phyloP scores from a whole-genome alignment of 2,329 filamentous ascomycete species.

The Ploettnerulaceae sp. region DNA sequence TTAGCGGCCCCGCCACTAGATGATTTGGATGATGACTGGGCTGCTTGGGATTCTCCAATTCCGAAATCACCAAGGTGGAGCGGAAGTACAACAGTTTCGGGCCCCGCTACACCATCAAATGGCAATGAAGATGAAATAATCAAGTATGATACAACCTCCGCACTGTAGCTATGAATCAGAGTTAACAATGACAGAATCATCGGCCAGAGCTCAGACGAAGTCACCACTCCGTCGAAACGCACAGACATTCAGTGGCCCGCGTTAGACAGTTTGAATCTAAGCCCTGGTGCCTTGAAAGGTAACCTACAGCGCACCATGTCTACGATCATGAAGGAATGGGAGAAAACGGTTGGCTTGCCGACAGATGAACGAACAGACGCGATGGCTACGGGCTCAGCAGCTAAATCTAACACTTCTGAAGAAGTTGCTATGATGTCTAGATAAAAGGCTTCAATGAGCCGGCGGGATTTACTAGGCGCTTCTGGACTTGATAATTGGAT shows the following conservation, averaged over 20 bases:
- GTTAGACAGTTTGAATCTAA: slow-evolving; percentile 46
- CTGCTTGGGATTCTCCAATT: slow-evolving; percentile 56
- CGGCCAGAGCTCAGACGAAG: slow-evolving; percentile 17
- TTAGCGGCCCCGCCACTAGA: slow-evolving; percentile 26
- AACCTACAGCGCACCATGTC: slow-evolving; percentile 80
- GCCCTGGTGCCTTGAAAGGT: slow-evolving; percentile 67
- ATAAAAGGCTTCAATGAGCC: slow-evolving; percentile 14
- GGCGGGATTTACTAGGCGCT: neutral
- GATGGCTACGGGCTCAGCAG: neutral
- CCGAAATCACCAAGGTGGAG: slow-evolving; percentile 58
- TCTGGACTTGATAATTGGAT: slow-evolving; percentile 1
- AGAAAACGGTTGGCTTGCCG: slow-evolving; percentile 64
- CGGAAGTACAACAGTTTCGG: slow-evolving; percentile 40
- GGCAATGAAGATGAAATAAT: slow-evolving; percentile 23
- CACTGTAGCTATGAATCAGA: slow-evolving; percentile 6
- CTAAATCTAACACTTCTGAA: slow-evolving; percentile 30
- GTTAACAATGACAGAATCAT: slow-evolving; percentile 24
- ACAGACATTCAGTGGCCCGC: slow-evolving; percentile 38
- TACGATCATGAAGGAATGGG: slow-evolving; percentile 86
- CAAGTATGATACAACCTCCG: slow-evolving; percentile 23
- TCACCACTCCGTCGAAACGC: slow-evolving; percentile 23
- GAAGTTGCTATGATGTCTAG: slow-evolving; percentile 25
- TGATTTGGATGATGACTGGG: slow-evolving; percentile 55
- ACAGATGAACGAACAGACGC: slow-evolving; percentile 33
- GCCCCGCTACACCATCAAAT: slow-evolving; percentile 28